Evolutionary conservation across 208 protist species (phyloP), one percentile per base, ranked within the genome.

Genomic region (Trypanosoma cruzi): DNA sequence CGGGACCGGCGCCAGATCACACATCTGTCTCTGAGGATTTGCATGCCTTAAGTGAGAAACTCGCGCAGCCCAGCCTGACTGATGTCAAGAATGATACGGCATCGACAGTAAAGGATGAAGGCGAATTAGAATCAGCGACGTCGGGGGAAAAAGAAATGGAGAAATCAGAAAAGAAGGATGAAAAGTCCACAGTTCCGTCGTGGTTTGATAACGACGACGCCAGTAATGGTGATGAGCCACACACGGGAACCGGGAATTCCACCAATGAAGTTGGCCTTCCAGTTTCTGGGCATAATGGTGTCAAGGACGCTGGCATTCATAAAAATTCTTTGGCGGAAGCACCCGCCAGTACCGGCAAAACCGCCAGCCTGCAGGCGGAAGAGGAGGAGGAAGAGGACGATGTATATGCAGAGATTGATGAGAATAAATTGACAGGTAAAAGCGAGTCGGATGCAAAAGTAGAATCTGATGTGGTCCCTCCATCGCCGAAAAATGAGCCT

Each of bases 171-270:
- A 28, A 49, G 40, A 36, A 70, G 52, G 8, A 62, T 20, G 44
- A 55, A 1, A 40, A 2, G 4, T 26, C 49, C 13, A 8, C 46
- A 54, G 50, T 49, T 48, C 42, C 53, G 28, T 20, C 64, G 11
- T 70, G 64, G 64, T 16, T 70, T 40, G 50, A 60, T 28, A 50
- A 54, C 8, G 64, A 46, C 5, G 44, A 52, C 18, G 1, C 40
- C 40, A 44, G 40, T 4, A 44, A 7, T 53, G 52, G 36, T 3
- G 32, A 50, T 24, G 48, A 20, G 28, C n/a, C 50, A 60, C 11
- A 37, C 2, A n/a, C 13, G 28, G 40, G n/a, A 49, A 13, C 24
- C 36, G 3, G 28, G 32, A 16, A 48, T 4, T 2, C 32, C 37
- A 34, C 34, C 4, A 18, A 34, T 24, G 37, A 22, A 26, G 4